Conservation (phyloP, 139 green algal genomes). For the Chlorella ohadii region DNA sequence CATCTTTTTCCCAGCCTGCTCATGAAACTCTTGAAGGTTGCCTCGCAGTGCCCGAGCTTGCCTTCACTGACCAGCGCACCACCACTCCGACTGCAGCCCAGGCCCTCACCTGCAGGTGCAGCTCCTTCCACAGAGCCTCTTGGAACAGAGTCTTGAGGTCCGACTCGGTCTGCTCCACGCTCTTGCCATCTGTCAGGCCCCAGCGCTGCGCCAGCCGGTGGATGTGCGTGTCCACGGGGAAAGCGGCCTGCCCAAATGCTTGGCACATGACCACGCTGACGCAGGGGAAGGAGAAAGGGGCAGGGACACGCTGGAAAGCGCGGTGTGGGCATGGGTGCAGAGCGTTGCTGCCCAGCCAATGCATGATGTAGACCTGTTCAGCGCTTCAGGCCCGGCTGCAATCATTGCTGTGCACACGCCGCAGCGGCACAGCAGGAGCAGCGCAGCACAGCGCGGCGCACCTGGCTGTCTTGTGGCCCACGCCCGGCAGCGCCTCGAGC, state of each 20-base stretch:
- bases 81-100: no score
- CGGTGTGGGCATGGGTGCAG: no score
- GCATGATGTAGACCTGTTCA: no score
- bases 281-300: background rate
- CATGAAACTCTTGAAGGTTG: no score
- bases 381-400: no score
- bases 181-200: constrained; percentile 67
- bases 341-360: no score
- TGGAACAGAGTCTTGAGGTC: constrained; percentile 82
- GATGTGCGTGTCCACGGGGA: constrained; percentile 95
- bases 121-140: constrained; percentile 59
- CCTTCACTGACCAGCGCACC: no score
- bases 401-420: no score
- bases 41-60: no score
- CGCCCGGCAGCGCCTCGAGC: constrained; percentile 83
- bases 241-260: constrained; percentile 61
- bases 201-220: constrained; percentile 78
- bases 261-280: constrained; percentile 31
- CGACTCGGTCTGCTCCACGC: constrained; percentile 86
- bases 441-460: background rate
- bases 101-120: constrained; percentile 51
- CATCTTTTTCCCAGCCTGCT: no score
- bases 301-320: background rate
- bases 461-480: constrained; percentile 87
- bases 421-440: no score